A percentile compares a stretch with the other conserved stretches of the same genome.
Conservation (phyloP, 306 rosid genomes). For the Quillaja saponaria region DNA sequence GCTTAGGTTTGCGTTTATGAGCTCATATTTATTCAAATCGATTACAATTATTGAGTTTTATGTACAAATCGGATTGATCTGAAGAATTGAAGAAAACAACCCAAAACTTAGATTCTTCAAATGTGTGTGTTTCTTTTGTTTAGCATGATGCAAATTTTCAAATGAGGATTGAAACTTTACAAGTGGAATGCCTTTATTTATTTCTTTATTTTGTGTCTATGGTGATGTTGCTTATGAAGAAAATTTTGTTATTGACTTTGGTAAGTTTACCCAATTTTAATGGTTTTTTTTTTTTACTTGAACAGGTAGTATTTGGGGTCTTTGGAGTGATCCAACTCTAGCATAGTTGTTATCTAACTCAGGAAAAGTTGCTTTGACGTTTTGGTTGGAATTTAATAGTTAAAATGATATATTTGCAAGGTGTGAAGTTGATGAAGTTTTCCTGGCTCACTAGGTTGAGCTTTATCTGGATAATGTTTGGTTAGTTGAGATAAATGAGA, state of each 20-base stretch:
- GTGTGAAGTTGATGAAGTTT: slow-evolving; percentile 3
- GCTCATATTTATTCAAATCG: slow-evolving; percentile 20
- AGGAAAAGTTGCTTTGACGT: slow-evolving; percentile 24
- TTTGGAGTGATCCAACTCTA: slow-evolving; percentile 25
- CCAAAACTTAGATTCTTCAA: not conserved
- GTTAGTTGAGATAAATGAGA: slow-evolving; percentile 24
- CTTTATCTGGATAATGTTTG: not conserved
- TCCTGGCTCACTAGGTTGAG: not conserved
- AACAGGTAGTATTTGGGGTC: slow-evolving; percentile 33
- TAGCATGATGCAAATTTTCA: too few relatives aligned
- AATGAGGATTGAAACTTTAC: too few relatives aligned
- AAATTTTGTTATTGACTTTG: slow-evolving; percentile 3
- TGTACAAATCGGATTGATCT: not conserved
- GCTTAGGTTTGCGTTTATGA: not conserved
- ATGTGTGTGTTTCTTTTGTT: not conserved
- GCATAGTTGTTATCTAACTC: slow-evolving; percentile 19
- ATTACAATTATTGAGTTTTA: not conserved
- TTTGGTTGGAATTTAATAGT: not conserved
- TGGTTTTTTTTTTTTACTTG: slow-evolving; percentile 22
- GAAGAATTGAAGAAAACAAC: not conserved
- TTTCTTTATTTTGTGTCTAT: not conserved
- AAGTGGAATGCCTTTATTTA: not conserved
- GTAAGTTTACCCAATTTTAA: slow-evolving; percentile 19
- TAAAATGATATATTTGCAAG: slow-evolving; percentile 6
- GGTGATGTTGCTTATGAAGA: not conserved